These are phyloP conservation scores for Gomphus bonarii DNA, from an alignment of 1,284 basidiomycete genomes.

Conservation along the genomic window DNA sequence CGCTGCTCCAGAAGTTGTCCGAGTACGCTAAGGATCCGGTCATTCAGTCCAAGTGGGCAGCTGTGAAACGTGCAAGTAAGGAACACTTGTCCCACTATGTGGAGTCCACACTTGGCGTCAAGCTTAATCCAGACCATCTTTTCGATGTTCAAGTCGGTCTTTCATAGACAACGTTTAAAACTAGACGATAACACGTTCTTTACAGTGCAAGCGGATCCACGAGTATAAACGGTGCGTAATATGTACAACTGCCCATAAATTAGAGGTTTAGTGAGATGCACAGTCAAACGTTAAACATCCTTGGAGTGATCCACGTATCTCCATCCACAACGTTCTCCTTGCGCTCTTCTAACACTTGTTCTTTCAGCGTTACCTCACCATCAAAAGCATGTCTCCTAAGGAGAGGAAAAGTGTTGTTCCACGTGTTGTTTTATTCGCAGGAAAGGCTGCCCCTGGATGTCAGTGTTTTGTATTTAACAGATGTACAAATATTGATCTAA, in stretches of 20 bases:
- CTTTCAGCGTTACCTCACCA: conserved; percentile 63
- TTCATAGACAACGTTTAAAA: neutral
- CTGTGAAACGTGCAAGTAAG: conserved; percentile 83
- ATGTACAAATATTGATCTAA: neutral
- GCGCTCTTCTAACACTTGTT: neutral
- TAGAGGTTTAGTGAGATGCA: conserved; percentile 7
- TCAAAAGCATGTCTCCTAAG: conserved; percentile 70
- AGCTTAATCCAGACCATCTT: conserved; percentile 70
- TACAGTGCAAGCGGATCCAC: conserved; percentile 49
- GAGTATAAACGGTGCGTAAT: conserved; percentile 66
- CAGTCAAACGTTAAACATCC: conserved; percentile 76
- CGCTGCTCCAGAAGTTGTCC: conserved; percentile 58
- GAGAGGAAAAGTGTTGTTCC: conserved; percentile 75
- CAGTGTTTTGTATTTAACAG: conserved; percentile 21
- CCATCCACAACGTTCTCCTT: neutral
- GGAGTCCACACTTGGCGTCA: conserved; percentile 60
- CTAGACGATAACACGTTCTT: neutral
- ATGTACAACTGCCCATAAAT: neutral
- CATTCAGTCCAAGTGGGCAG: conserved; percentile 73
- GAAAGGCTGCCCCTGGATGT: conserved; percentile 80
- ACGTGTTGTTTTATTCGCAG: conserved; percentile 83
- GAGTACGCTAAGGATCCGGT: conserved; percentile 56
- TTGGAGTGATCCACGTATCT: conserved; percentile 76
- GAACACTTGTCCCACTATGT: conserved; percentile 73
- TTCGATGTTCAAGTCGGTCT: conserved; percentile 74